Evolutionary conservation across 2,329 filamentous ascomycete species (phyloP).

Genomic region (Colletotrichum nymphaeae): DNA sequence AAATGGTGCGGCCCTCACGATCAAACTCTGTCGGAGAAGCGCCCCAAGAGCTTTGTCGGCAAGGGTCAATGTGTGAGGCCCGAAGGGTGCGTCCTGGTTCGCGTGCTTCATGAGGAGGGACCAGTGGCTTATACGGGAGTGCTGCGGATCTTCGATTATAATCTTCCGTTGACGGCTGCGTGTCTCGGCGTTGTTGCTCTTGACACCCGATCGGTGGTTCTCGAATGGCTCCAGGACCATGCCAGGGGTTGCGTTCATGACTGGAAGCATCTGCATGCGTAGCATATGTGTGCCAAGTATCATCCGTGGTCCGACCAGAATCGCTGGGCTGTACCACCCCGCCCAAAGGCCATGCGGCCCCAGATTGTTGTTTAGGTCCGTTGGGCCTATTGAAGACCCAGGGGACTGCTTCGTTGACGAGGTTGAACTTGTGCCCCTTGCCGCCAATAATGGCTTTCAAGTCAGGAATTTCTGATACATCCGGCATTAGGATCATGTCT

Average conservation of each 20-base stretch:
- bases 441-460: conserved; percentile 43
- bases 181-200: neutral
- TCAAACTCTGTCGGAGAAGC: neutral
- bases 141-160: neutral
- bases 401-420: conserved; percentile 54
- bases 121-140: neutral
- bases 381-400: conserved; percentile 41
- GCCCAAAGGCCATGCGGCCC: neutral
- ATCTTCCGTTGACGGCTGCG: neutral
- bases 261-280: neutral
- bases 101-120: neutral
- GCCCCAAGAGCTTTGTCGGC: neutral
- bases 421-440: conserved; percentile 45
- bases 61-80: neutral
- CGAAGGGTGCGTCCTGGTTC: neutral
- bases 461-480: conserved; percentile 44
- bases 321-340: neutral
- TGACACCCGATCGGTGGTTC: neutral
- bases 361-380: neutral
- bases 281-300: neutral
- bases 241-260: neutral
- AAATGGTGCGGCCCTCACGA: neutral
- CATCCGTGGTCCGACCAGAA: neutral
- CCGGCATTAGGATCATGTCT: conserved; percentile 59
- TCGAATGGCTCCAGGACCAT: neutral